Evolutionary conservation across 2,329 filamentous ascomycete genomes (phyloP).

Genomic region (Tolypocladium ophioglossoides): DNA sequence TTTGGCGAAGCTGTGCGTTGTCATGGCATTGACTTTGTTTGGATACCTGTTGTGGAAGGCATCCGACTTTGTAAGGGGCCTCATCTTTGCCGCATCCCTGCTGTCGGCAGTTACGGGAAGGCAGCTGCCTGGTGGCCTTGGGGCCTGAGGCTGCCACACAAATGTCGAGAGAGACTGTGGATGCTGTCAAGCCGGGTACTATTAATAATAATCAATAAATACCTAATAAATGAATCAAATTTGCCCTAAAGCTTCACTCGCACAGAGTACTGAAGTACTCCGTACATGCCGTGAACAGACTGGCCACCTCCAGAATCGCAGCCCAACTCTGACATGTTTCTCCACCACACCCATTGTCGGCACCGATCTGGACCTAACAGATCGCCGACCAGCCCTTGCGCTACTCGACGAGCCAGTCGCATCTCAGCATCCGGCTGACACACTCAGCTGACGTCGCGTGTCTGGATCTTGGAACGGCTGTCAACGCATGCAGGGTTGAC

Average conservation of each 20-base stretch:
- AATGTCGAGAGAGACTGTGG: background rate
- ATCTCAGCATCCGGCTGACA: slow-evolving; percentile 15
- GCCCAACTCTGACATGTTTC: too few species aligned
- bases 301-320: background rate
- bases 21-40: background rate
- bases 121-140: background rate
- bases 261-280: background rate
- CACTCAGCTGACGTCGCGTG: slow-evolving; percentile 6
- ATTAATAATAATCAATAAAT: too few species aligned
- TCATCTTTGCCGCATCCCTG: background rate
- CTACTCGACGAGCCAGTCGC: slow-evolving; percentile 23
- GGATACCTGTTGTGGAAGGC: background rate
- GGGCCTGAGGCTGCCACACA: background rate
- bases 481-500: slow-evolving; percentile 8
- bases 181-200: background rate
- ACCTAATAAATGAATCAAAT: too few species aligned
- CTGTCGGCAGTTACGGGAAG: background rate
- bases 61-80: too few species aligned
- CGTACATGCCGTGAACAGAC: background rate
- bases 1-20: background rate
- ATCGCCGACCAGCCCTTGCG: slow-evolving; percentile 9
- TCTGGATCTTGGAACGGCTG: slow-evolving; percentile 6
- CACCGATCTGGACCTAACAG: slow-evolving; percentile 3
- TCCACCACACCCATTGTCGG: background rate
- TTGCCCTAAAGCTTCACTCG: background rate